Evolutionary conservation across 768 basidiomycete genomes (phyloP).

Genomic region (Termitomyces sp.): DNA sequence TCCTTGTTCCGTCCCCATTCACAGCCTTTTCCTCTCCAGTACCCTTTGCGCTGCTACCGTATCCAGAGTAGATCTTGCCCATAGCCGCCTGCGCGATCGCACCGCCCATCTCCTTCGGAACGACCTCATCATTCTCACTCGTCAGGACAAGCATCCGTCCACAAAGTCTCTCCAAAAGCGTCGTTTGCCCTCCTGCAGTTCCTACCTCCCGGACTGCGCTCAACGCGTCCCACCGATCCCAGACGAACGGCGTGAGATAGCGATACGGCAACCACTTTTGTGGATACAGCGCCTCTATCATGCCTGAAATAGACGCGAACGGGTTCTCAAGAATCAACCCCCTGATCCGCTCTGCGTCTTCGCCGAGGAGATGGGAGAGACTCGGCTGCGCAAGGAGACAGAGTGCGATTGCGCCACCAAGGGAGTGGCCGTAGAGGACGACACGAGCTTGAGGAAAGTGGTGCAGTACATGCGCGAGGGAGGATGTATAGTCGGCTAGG

Average conservation of each 20-base stretch:
- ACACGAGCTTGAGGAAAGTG: slow-evolving; percentile 27
- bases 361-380: neutral
- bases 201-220: slow-evolving; percentile 13
- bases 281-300: slow-evolving; percentile 44
- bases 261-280: slow-evolving; percentile 45
- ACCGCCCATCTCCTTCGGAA: slow-evolving; percentile 32
- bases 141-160: slow-evolving; percentile 27
- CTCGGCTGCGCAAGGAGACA: slow-evolving; percentile 28
- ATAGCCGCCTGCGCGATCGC: slow-evolving; percentile 14
- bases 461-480: slow-evolving; percentile 23
- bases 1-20: too few species aligned
- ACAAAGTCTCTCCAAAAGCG: slow-evolving; percentile 13
- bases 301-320: slow-evolving; percentile 38
- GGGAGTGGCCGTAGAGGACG: slow-evolving; percentile 42
- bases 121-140: slow-evolving; percentile 42
- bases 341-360: slow-evolving; percentile 15
- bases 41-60: neutral
- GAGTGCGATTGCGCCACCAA: slow-evolving; percentile 39
- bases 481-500: slow-evolving; percentile 31
- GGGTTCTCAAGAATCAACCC: slow-evolving; percentile 48
- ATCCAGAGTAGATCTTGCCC: too few species aligned
- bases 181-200: neutral
- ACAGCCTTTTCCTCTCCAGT: neutral
- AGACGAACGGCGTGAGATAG: slow-evolving; percentile 35
- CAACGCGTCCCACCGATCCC: slow-evolving; percentile 43